phyloP scores from a whole-genome alignment of 2,329 filamentous ascomycete species.

The Hymenoscyphus linearis region DNA sequence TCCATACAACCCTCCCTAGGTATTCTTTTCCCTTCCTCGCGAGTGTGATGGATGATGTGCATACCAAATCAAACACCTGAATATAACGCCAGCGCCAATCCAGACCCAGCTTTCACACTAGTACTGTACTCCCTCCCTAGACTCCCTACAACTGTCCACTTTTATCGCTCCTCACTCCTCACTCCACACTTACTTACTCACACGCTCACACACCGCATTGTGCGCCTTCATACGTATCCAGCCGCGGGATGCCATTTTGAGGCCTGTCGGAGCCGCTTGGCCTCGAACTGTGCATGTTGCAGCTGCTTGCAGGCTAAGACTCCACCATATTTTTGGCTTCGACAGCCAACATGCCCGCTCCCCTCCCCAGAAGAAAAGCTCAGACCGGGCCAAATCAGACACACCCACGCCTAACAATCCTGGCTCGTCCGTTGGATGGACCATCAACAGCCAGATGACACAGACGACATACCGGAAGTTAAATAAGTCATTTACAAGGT shows the following conservation, averaged over 20 bases:
- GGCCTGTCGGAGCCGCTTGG: constrained; percentile 24
- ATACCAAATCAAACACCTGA: neutral
- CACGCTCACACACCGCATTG: neutral
- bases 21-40: neutral
- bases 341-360: constrained; percentile 27
- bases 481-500: constrained; percentile 30
- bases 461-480: constrained; percentile 32
- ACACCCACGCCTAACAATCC: constrained; percentile 10
- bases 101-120: neutral
- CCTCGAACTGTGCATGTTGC: constrained; percentile 23
- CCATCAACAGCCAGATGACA: constrained; percentile 32
- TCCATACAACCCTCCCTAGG: neutral
- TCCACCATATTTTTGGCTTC: constrained; percentile 24
- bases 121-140: neutral
- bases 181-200: neutral
- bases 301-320: constrained; percentile 28
- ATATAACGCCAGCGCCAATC: neutral
- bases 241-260: constrained; percentile 21
- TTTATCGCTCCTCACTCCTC: neutral
- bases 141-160: neutral
- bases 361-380: constrained; percentile 31
- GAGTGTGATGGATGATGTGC: neutral
- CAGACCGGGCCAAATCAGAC: constrained; percentile 24
- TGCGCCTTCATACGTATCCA: constrained; percentile 6
- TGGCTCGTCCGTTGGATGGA: constrained; percentile 24